A percentile compares a stretch with the other conserved stretches of the same genome.
Evolutionary conservation across 352 stramenopile genomes (phyloP).

Genomic region (Globisporangium splendens): DNA sequence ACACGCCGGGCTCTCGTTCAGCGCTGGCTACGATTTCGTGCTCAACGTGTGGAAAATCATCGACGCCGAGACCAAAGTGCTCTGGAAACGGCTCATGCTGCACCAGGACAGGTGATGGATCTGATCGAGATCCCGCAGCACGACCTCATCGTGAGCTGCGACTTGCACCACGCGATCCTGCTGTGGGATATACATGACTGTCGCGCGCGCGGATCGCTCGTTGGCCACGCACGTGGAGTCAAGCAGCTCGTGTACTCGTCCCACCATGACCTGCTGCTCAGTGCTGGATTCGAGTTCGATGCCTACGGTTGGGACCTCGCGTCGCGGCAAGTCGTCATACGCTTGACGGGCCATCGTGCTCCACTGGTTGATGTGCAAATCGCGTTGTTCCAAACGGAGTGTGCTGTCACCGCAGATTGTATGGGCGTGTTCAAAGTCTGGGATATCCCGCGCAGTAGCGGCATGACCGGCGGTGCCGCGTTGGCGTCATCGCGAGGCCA

Average conservation of each 20-base stretch:
- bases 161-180: constrained; percentile 64
- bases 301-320: constrained; percentile 80
- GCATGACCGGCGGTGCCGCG: constrained; percentile 13
- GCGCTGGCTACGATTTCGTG: constrained; percentile 62
- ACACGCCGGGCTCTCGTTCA: constrained; percentile 42
- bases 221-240: constrained; percentile 63
- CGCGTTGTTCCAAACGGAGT: constrained; percentile 65
- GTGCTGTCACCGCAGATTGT: constrained; percentile 74
- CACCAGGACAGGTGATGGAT: constrained; percentile 63
- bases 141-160: constrained; percentile 71
- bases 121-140: constrained; percentile 68
- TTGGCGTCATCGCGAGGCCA: neutral
- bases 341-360: constrained; percentile 59
- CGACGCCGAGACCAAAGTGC: constrained; percentile 46
- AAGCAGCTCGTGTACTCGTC: constrained; percentile 76
- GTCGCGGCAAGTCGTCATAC: constrained; percentile 68
- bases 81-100: constrained; percentile 47
- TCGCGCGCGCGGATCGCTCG: constrained; percentile 45
- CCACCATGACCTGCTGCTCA: constrained; percentile 72
- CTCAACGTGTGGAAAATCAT: constrained; percentile 73
- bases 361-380: constrained; percentile 78
- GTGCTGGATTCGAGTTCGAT: constrained; percentile 83
- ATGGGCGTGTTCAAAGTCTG: constrained; percentile 83
- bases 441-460: constrained; percentile 60
- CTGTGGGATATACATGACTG: constrained; percentile 83